phyloP scores from a whole-genome alignment of 257 asterid species.

The Solanum acaule region DNA sequence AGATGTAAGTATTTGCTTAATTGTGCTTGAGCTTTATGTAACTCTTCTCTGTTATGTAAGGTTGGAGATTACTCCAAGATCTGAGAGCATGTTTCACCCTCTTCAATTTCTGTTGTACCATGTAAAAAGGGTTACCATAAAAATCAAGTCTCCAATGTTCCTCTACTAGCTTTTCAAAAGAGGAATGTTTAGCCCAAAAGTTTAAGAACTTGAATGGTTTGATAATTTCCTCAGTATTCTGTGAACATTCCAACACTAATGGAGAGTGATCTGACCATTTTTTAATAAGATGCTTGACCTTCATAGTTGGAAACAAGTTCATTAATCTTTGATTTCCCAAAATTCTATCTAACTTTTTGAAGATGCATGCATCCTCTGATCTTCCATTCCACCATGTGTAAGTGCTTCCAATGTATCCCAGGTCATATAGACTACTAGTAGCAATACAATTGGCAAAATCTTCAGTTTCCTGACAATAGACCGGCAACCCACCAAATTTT shows the following conservation, averaged over 20 bases:
- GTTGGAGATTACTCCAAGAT: not conserved
- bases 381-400: not conserved
- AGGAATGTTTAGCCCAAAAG: not conserved
- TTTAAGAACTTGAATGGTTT: too few species aligned
- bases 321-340: not conserved
- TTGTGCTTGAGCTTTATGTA: not conserved
- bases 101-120: not conserved
- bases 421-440: too few species aligned
- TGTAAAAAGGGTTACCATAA: not conserved
- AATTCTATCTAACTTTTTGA: not conserved
- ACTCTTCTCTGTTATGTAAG: not conserved
- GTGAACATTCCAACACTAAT: not conserved
- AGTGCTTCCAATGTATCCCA: not conserved
- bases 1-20: not conserved
- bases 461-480: not conserved
- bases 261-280: not conserved
- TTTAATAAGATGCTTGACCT: not conserved
- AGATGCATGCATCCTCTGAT: too few species aligned
- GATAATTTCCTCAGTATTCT: not conserved
- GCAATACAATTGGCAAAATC: not conserved
- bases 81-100: not conserved
- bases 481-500: not conserved
- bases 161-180: not conserved
- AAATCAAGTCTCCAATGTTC: not conserved
- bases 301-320: not conserved